These are phyloP conservation scores for Myriosclerotinia curreyana DNA, from an alignment of 2,329 filamentous ascomycete genomes.

Conservation along the genomic window DNA sequence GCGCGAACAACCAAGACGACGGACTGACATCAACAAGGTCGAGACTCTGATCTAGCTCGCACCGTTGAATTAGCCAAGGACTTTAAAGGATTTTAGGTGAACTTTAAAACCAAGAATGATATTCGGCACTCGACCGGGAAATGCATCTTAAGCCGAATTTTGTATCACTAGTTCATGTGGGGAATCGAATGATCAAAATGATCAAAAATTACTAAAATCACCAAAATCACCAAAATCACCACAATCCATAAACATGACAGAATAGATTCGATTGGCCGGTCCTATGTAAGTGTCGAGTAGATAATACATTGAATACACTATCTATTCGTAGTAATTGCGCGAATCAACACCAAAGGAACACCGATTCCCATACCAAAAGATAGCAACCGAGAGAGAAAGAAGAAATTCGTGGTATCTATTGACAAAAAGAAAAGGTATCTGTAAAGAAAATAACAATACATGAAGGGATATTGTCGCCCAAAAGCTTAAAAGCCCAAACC, in stretches of 20 bases:
- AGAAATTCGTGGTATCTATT: conserved; percentile 35
- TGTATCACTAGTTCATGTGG: not conserved
- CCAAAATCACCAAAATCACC: too few relatives aligned
- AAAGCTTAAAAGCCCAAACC: not conserved
- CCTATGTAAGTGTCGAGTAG: not conserved
- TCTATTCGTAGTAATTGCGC: not conserved
- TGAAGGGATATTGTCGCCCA: not conserved
- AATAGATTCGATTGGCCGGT: not conserved
- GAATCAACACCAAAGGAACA: not conserved
- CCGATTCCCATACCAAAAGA: not conserved
- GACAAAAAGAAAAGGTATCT: conserved; percentile 24
- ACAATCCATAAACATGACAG: not conserved
- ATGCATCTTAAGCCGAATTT: not conserved
- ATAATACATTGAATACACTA: too few relatives aligned
- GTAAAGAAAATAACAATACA: conserved; percentile 18
- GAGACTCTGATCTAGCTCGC: not conserved
- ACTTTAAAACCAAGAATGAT: not conserved
- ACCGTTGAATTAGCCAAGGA: not conserved
- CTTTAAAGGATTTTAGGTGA: not conserved
- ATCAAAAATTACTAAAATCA: too few relatives aligned
- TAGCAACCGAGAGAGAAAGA: conserved; percentile 13
- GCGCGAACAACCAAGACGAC: not conserved
- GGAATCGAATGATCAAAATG: not conserved
- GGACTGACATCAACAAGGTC: not conserved
- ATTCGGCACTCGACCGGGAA: too few relatives aligned